Base-by-base conservation (phyloP, 306 rosid species). In the Ormosia emarginata region DNA sequence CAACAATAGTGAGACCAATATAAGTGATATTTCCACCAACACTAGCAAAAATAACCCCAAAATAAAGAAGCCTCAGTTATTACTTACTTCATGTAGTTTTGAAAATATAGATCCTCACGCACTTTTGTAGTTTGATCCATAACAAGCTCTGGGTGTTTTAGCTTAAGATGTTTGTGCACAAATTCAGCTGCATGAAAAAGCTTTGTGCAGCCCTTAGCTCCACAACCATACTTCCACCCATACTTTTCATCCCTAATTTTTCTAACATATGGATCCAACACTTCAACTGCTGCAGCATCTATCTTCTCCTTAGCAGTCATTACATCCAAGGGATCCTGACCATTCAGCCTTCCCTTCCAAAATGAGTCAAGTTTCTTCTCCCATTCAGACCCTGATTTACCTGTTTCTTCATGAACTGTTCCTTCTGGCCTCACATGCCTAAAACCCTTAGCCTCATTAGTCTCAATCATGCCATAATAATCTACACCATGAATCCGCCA, bases 171-270 rank as follows among this genome's bases (percentile, higher is more conserved):
- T 80, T 96, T 96, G 79, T 91, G 91, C 80, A 96, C 99, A 90
- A 90, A 96, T 81, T 96, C 99, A 56, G 99, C 80, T 44, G 98
- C 99, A 86, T 96, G 99, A 79, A 96, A 96, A 67, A 96, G 97
- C 91, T 96, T 96, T 11, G 99, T 96, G 91, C 99, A 96, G 46
- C 99, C 97, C 90, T 92, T 96, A 39, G 99, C 99, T 83, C 99
- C 99, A 85, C 99, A 96, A 37, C 99, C 99, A 93, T 93, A 96
- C 84, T 96, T 96, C 99, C 99, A 96, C 73, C 99, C 99, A 86
- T 93, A 96, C 83, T 93, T 96, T 74, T 96, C 99, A 92, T 96
- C 99, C 87, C 99, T 92, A 70, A 96, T 96, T 85, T 96, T 96
- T 63, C 99, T 87, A 33, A 96, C 94, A 79, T 74, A 90, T 43